Evolutionary conservation across 805 yeast species (phyloP), one percentile per base, ranked within the genome.

Genomic region (Torulaspora delbrueckii): DNA sequence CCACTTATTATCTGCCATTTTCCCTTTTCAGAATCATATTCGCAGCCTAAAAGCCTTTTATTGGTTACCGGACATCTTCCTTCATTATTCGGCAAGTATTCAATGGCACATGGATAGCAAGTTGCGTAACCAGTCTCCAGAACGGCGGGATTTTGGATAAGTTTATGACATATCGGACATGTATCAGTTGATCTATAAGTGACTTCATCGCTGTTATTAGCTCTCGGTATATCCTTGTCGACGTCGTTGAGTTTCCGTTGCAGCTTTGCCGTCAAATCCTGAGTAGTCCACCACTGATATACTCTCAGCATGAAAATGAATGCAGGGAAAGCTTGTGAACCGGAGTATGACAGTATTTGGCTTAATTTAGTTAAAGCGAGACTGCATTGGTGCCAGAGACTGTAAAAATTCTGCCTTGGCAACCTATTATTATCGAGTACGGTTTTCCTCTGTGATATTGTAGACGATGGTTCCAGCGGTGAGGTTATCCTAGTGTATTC

Each of bases 111-210:
- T 9, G 86, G 79, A 64, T 90, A 89, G 65, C 96, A 89, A 55
- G 84, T 86, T 0, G 88, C 95, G 51, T 80, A 82, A 0, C 99
- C 99, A 0, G 98, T 88, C 60, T 90, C 98, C 28, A 91, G 79
- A 9, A 84, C 78, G 0, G 96, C 87, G 3, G 96, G 96, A 56
- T 86, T 88, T 26, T 76, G 76, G 10, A 89, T 77, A 13, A 63
- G 69, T 8, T 78, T 65, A 23, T 75, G 66, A 59, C 98, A 91
- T 10, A 91, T 60, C 1, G 90, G 86, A 65, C 97, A 91, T 18
- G 34, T 42, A 30, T 32, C 34, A 8, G 43, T 42, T 2, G 50
- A 35, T 5, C 33, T 30, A 16, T 22, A 36, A 7, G 37, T 12
- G 13, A 42, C 37, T 14, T 31, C 40, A 14, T 34, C 40, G 24